These are phyloP conservation scores for Aspergillus sp. DNA, from an alignment of 2,329 filamentous ascomycete genomes.

Conservation along the genomic window DNA sequence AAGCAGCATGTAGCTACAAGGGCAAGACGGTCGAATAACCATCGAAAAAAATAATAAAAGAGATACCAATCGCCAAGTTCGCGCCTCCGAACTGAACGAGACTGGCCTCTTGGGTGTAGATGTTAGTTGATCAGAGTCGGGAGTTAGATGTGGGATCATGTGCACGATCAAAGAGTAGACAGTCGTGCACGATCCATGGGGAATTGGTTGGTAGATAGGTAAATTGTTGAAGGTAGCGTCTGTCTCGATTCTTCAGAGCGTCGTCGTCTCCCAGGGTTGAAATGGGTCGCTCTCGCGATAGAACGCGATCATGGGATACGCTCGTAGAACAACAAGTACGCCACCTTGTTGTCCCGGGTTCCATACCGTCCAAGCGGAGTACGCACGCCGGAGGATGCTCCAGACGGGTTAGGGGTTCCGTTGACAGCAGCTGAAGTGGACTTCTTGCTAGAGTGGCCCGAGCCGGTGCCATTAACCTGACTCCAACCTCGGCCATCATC, in stretches of 20 bases:
- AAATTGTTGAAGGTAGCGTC: not conserved
- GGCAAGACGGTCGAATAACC: not conserved
- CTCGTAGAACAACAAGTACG: slow-evolving; percentile 95
- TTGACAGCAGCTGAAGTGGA: slow-evolving; percentile 67
- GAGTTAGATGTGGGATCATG: not conserved
- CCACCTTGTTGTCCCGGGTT: slow-evolving; percentile 90
- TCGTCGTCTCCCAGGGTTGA: not conserved
- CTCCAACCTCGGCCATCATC: slow-evolving; percentile 71
- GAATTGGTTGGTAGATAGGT: not conserved
- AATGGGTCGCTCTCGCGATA: not conserved
- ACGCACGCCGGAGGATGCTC: slow-evolving; percentile 57
- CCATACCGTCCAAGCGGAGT: slow-evolving; percentile 57
- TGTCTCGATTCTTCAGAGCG: not conserved
- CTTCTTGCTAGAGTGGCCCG: slow-evolving; percentile 61
- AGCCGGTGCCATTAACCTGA: slow-evolving; percentile 68
- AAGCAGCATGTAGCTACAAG: slow-evolving; percentile 3
- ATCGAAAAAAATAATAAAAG: not conserved
- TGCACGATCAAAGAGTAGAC: not conserved
- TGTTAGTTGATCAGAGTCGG: not conserved
- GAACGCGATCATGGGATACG: slow-evolving; percentile 51
- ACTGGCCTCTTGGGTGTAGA: not conserved
- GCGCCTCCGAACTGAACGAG: not conserved
- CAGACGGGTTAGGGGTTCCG: slow-evolving; percentile 56
- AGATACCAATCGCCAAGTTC: not conserved
- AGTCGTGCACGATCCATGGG: not conserved